Evolutionary conservation across 2,329 filamentous ascomycete species (phyloP).

Genomic region (Thielaviopsis populi): DNA sequence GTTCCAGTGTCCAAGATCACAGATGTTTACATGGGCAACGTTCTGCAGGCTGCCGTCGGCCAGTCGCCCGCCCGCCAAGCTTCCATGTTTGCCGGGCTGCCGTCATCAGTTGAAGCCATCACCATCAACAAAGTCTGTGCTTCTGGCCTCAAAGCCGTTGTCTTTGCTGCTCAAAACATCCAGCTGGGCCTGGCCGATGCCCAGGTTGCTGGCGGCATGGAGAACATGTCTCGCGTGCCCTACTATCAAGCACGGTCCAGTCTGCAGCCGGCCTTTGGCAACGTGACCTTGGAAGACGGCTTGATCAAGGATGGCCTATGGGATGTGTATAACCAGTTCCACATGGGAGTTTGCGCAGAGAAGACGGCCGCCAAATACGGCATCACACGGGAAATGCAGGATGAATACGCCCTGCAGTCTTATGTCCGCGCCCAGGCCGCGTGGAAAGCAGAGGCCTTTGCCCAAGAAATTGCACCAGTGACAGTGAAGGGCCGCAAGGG

Average conservation of each 20-base stretch:
- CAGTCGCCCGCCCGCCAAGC: slow-evolving; percentile 90
- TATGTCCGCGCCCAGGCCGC: slow-evolving; percentile 83
- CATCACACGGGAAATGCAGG: slow-evolving; percentile 73
- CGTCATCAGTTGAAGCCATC: slow-evolving; percentile 66
- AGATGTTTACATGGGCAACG: slow-evolving; percentile 96
- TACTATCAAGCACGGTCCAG: slow-evolving; percentile 79
- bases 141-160: slow-evolving; percentile 84
- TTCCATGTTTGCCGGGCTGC: slow-evolving; percentile 70
- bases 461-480: slow-evolving; percentile 79
- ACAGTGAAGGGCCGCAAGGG: slow-evolving; percentile 75
- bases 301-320: slow-evolving; percentile 88
- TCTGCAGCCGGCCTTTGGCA: slow-evolving; percentile 69
- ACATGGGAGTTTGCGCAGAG: slow-evolving; percentile 97
- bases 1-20: slow-evolving; percentile 68
- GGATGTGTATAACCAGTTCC: slow-evolving; percentile 91
- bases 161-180: slow-evolving; percentile 83
- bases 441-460: slow-evolving; percentile 70
- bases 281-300: slow-evolving; percentile 78
- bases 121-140: slow-evolving; percentile 98
- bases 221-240: slow-evolving; percentile 90
- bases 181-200: slow-evolving; percentile 80
- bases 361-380: slow-evolving; percentile 78
- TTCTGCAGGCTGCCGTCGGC: slow-evolving; percentile 67
- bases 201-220: slow-evolving; percentile 89
- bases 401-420: slow-evolving; percentile 75